phyloP scores from a whole-genome alignment of 805 yeast genomes.

The Metschnikowia baotianmanensis region DNA sequence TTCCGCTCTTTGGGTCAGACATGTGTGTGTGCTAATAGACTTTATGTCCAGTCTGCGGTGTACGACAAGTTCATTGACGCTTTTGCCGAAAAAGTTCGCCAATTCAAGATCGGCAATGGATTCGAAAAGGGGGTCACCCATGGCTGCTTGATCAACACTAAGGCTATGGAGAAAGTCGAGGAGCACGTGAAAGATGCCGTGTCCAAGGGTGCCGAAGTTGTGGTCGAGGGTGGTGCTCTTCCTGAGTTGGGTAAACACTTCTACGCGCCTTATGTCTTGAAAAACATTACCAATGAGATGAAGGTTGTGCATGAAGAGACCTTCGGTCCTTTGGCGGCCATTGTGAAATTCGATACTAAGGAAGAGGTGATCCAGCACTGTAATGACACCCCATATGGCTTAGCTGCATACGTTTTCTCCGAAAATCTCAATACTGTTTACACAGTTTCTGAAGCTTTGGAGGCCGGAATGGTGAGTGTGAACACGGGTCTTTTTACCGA shows the following conservation, averaged over 20 bases:
- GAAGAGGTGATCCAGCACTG: slow-evolving; percentile 54
- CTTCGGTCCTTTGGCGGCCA: slow-evolving; percentile 63
- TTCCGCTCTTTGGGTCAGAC: slow-evolving; percentile 80
- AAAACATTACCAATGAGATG: slow-evolving; percentile 50
- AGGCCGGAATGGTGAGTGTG: slow-evolving; percentile 64
- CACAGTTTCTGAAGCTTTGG: slow-evolving; percentile 54
- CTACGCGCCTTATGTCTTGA: slow-evolving; percentile 53
- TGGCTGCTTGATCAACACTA: slow-evolving; percentile 54
- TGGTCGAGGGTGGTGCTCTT: slow-evolving; percentile 51
- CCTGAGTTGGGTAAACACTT: slow-evolving; percentile 50
- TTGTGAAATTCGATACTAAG: slow-evolving; percentile 50
- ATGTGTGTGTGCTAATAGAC: slow-evolving; percentile 75
- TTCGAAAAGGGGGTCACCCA: slow-evolving; percentile 50
- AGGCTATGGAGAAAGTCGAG: slow-evolving; percentile 52
- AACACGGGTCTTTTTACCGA: slow-evolving; percentile 59
- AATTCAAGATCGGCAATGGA: slow-evolving; percentile 52
- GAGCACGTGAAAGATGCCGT: slow-evolving; percentile 54
- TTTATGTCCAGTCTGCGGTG: slow-evolving; percentile 62
- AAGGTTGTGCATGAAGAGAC: slow-evolving; percentile 56
- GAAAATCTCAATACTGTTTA: slow-evolving; percentile 49
- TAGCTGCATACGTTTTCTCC: slow-evolving; percentile 60
- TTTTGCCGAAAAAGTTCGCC: slow-evolving; percentile 45
- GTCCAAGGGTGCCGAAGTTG: slow-evolving; percentile 50
- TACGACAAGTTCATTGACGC: slow-evolving; percentile 58
- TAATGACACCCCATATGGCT: slow-evolving; percentile 54